phyloP scores from a whole-genome alignment of 2,329 filamentous ascomycete genomes.

The Capronia coronata region DNA sequence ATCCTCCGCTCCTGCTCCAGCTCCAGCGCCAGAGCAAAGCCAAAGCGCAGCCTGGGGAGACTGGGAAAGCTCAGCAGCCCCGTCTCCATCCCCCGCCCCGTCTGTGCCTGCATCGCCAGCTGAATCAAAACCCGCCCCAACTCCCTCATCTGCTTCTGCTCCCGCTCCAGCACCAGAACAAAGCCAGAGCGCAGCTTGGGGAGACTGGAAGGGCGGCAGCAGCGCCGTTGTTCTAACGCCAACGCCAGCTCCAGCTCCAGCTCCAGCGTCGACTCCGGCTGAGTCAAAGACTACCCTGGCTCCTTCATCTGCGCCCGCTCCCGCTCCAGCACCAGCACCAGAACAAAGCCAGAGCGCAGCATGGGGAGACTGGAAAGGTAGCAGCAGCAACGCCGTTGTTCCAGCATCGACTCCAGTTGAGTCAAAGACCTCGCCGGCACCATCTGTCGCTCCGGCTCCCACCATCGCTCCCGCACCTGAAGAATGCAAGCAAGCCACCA shows the following conservation, averaged over 20 bases:
- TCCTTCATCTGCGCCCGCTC: neutral
- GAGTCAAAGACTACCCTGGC: neutral
- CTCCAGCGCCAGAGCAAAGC: neutral
- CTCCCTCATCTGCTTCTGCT: neutral
- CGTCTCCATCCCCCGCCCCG: neutral
- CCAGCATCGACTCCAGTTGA: conserved; percentile 1
- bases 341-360: neutral
- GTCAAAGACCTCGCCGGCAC: neutral
- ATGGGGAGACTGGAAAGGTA: conserved; percentile 5
- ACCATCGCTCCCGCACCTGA: neutral
- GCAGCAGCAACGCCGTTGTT: neutral
- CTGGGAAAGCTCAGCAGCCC: neutral
- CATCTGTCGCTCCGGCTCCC: neutral
- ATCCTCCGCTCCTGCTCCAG: neutral
- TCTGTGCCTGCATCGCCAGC: neutral
- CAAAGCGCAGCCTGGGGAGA: neutral
- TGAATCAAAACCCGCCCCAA: neutral
- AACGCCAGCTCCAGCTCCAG: neutral
- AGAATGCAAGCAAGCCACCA: conserved; percentile 2
- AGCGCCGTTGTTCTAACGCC: neutral
- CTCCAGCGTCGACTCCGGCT: neutral
- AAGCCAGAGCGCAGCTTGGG: neutral
- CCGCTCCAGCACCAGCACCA: neutral
- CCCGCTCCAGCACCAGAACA: neutral
- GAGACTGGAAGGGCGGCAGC: conserved; percentile 1